Conservation (phyloP, 2,329 filamentous ascomycete genomes). For the Sarocladium kiliense region DNA sequence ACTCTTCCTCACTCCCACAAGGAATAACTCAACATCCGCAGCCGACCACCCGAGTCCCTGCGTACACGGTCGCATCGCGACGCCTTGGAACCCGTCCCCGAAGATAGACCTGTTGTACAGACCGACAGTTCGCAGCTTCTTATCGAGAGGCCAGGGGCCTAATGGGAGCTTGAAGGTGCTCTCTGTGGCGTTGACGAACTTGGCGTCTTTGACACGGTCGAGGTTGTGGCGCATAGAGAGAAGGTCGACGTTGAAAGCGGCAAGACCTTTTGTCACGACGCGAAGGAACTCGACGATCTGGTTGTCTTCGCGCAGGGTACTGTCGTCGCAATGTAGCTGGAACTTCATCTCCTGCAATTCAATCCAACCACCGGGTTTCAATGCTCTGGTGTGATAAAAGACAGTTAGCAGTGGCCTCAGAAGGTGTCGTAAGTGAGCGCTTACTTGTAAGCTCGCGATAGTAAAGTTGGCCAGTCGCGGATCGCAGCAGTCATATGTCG, state of each 20-base stretch:
- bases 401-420: no score
- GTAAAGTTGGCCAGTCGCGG: constrained; percentile 17
- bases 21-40: not conserved
- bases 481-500: constrained; percentile 30
- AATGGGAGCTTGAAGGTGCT: constrained; percentile 39
- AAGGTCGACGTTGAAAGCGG: constrained; percentile 25
- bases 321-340: constrained; percentile 23
- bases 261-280: constrained; percentile 21
- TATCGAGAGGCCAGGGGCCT: constrained; percentile 42
- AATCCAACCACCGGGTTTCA: constrained; percentile 30
- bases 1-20: not conserved
- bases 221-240: constrained; percentile 23
- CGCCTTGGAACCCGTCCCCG: constrained; percentile 24
- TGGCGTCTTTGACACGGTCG: constrained; percentile 17
- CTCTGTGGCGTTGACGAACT: constrained; percentile 33
- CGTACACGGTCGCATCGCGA: constrained; percentile 29
- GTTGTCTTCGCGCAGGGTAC: constrained; percentile 18
- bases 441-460: constrained; percentile 18
- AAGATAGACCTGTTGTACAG: constrained; percentile 25
- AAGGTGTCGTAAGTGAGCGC: not conserved
- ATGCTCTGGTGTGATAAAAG: constrained; percentile 5
- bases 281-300: constrained; percentile 24
- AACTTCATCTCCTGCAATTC: constrained; percentile 31
- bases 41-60: constrained; percentile 25
- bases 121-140: constrained; percentile 38